A percentile compares a stretch with the other conserved stretches of the same genome.
phyloP scores from a whole-genome alignment of 192 early-diverging fungal genomes.

The Geranomyces michiganensis region DNA sequence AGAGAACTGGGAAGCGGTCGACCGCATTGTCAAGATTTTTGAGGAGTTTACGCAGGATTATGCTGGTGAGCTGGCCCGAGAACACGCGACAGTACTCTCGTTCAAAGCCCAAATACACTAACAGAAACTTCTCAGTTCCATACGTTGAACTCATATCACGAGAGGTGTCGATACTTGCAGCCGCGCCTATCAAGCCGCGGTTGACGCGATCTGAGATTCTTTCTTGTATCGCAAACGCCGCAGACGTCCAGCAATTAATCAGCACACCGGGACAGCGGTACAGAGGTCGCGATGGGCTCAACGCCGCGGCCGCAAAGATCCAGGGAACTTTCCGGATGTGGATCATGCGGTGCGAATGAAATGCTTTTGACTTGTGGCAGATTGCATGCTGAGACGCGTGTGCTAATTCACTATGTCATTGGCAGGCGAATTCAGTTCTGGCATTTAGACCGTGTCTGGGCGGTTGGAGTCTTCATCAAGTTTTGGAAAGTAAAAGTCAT shows the following conservation, averaged over 20 bases:
- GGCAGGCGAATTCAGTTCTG: conserved; percentile 29
- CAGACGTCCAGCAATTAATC: conserved; percentile 18
- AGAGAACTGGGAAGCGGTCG: conserved; percentile 20
- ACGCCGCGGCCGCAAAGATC: conserved; percentile 29
- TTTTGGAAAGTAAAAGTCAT: conserved; percentile 26
- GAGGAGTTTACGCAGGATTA: conserved; percentile 27
- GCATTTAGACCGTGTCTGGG: conserved; percentile 28
- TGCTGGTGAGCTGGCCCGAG: conserved; percentile 20
- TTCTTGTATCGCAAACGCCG: conserved; percentile 19
- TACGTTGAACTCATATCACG: conserved; percentile 28
- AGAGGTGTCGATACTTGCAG: conserved; percentile 7
- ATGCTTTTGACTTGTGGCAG: no score
- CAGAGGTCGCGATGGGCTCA: conserved; percentile 20
- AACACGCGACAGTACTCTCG: no score
- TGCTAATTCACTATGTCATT: no score
- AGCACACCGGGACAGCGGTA: conserved; percentile 21
- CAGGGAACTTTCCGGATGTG: conserved; percentile 36
- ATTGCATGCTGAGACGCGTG: no score
- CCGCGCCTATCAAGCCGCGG: background rate
- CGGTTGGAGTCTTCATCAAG: conserved; percentile 25
- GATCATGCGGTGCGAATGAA: conserved; percentile 20
- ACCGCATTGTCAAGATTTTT: conserved; percentile 16
- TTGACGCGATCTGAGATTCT: conserved; percentile 11
- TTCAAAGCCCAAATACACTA: no score
- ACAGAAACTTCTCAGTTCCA: conserved; percentile 24